Percentiles rank a stretch among this genome's conserved stretches.
Evolutionary conservation across 352 stramenopile species (phyloP).

Genomic region (Globisporangium yorkense): DNA sequence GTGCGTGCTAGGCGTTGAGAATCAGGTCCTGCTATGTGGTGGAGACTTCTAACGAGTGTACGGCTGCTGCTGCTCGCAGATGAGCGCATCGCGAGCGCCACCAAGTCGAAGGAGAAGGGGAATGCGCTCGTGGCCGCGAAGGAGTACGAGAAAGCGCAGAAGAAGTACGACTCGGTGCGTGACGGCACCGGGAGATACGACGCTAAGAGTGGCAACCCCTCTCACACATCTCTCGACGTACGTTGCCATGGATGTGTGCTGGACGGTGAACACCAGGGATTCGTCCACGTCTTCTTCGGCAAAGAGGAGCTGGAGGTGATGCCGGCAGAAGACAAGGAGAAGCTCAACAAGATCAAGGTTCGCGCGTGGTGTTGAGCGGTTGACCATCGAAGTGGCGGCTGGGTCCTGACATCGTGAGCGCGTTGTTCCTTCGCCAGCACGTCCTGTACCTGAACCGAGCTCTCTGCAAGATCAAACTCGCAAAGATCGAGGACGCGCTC

Average conservation of each 20-base stretch:
- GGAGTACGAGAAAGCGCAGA: slow-evolving; percentile 75
- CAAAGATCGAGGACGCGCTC: slow-evolving; percentile 76
- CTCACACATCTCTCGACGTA: too few species aligned
- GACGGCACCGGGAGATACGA: too few species aligned
- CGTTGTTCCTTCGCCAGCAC: slow-evolving; percentile 14
- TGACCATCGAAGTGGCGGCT: too few species aligned
- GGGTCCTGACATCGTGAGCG: too few species aligned
- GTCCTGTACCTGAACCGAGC: slow-evolving; percentile 80
- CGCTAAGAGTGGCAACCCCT: too few species aligned
- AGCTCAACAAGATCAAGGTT: slow-evolving; percentile 78
- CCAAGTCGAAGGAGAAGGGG: slow-evolving; percentile 79
- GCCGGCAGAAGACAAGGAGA: slow-evolving; percentile 60
- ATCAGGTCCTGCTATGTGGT: neutral
- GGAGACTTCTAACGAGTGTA: too few species aligned
- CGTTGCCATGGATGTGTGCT: too few species aligned
- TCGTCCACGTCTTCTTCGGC: slow-evolving; percentile 83
- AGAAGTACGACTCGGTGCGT: slow-evolving; percentile 79
- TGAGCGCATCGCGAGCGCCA: slow-evolving; percentile 54
- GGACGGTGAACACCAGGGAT: slow-evolving; percentile 32
- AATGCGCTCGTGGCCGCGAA: slow-evolving; percentile 60
- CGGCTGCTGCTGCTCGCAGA: slow-evolving; percentile 23
- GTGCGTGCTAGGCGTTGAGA: slow-evolving; percentile 20
- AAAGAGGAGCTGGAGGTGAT: slow-evolving; percentile 86
- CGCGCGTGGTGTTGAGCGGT: neutral
- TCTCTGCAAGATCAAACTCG: slow-evolving; percentile 81